Evolutionary conservation across 306 rosid genomes (phyloP).

Genomic region (Fagus crenata): DNA sequence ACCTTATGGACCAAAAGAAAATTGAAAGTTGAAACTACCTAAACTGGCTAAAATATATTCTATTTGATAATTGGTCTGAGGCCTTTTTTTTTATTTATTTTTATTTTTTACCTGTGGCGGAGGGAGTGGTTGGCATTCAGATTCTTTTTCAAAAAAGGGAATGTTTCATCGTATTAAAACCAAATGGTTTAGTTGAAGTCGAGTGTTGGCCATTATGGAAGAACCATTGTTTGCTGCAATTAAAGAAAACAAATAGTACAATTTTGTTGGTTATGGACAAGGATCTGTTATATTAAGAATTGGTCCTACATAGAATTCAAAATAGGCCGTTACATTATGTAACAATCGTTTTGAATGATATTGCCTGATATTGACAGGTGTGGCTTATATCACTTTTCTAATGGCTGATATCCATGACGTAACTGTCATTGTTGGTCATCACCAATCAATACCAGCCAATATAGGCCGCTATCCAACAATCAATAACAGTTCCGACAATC

Average conservation of each 20-base stretch:
- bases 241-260: background rate
- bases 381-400: background rate
- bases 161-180: too few species aligned
- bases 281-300: background rate
- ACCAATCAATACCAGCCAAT: background rate
- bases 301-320: background rate
- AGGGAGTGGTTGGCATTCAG: too few species aligned
- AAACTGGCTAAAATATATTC: too few species aligned
- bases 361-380: background rate
- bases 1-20: too few species aligned
- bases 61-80: too few species aligned
- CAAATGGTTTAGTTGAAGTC: too few species aligned
- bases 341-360: background rate
- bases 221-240: background rate
- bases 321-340: background rate
- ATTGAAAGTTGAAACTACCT: too few species aligned
- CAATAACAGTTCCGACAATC: background rate
- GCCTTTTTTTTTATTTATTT: background rate
- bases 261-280: background rate
- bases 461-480: background rate
- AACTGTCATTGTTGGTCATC: background rate
- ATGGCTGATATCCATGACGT: background rate
- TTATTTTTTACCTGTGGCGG: background rate
- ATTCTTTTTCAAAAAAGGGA: too few species aligned
- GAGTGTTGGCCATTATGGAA: background rate